Base-by-base conservation (phyloP, 345 rosid species). In the Heritiera fomes region DNA sequence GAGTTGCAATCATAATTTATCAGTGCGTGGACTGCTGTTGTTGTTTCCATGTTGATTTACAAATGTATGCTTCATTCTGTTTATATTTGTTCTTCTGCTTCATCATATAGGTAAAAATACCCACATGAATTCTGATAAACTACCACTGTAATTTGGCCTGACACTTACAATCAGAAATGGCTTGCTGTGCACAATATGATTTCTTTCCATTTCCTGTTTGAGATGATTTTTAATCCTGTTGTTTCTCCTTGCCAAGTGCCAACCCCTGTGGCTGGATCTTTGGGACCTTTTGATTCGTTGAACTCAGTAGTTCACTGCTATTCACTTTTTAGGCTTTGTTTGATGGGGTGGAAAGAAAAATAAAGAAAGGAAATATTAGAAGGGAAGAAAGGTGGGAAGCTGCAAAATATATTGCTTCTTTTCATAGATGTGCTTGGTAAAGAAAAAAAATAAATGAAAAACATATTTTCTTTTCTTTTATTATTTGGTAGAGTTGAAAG, bases 1-100 rank as follows among this genome's bases (percentile, higher is more conserved):
- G 20, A 53, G 78, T 46, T 75, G 67, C 71, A 38, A 34, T 55
- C 60, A 45, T 73, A 18, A 32, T 10, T 40, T 77, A 59, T n/a
- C 15, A 52, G 28, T 34, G 45, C 56, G 23, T 13, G 28, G 45
- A 41, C 70, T 61, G 38, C 60, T 41, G 61, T 30, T 55, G 10
- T 8, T 58, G 8, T 7, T 65, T 6, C 5, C 30, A 38, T 46
- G 40, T 45, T 50, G 43, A 66, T 65, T 34, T 41, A 63, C 56
- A 55, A 63, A 46, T 77, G 38, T 73, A 30, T 15, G 64, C 43
- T 15, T 11, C 65, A 7, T 7, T 23, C 20, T 41, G 18, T 59
- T 13, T 38, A 58, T n/a, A 71, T 52, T 14, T 71, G 6, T 61
- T 28, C 13, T 61, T 28, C 13, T 12, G 23, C 23, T 15, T 17